A percentile compares a stretch with the other conserved stretches of the same genome.
These are phyloP conservation scores for Pseudohalonectria lignicola DNA, from an alignment of 2,329 filamentous ascomycete genomes.

Conservation along the genomic window DNA sequence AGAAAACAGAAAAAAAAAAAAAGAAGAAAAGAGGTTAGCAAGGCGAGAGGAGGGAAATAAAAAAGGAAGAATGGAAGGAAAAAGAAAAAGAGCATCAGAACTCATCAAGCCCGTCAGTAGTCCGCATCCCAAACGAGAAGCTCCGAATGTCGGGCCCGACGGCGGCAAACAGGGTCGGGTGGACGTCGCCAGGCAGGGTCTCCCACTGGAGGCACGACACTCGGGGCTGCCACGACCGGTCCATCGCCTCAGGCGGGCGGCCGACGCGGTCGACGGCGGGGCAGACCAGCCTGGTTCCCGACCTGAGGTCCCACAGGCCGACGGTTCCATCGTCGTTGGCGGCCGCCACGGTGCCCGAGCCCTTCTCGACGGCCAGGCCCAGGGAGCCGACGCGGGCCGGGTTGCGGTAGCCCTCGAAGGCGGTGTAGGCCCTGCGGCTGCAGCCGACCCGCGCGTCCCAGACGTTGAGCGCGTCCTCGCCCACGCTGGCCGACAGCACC, in stretches of 20 bases:
- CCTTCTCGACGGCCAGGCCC: constrained; percentile 40
- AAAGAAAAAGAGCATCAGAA: background rate
- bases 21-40: background rate
- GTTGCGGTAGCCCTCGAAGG: constrained; percentile 40
- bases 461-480: constrained; percentile 34
- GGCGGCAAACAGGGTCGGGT: constrained; percentile 36
- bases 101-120: no score
- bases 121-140: no score
- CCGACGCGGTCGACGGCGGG: constrained; percentile 11
- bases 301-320: constrained; percentile 35
- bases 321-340: constrained; percentile 39
- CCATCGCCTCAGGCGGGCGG: background rate
- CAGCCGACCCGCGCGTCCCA: constrained; percentile 38
- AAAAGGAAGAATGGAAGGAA: no score
- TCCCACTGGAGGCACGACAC: constrained; percentile 11
- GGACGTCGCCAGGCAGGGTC: constrained; percentile 28
- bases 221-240: constrained; percentile 4
- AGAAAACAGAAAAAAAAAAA: background rate
- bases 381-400: constrained; percentile 21
- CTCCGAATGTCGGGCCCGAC: no score
- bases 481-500: constrained; percentile 41
- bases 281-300: constrained; percentile 26
- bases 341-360: constrained; percentile 39
- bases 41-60: no score
- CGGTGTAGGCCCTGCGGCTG: background rate